Base-by-base conservation (phyloP, 2,329 filamentous ascomycete genomes). In the Fusarium sp. region DNA sequence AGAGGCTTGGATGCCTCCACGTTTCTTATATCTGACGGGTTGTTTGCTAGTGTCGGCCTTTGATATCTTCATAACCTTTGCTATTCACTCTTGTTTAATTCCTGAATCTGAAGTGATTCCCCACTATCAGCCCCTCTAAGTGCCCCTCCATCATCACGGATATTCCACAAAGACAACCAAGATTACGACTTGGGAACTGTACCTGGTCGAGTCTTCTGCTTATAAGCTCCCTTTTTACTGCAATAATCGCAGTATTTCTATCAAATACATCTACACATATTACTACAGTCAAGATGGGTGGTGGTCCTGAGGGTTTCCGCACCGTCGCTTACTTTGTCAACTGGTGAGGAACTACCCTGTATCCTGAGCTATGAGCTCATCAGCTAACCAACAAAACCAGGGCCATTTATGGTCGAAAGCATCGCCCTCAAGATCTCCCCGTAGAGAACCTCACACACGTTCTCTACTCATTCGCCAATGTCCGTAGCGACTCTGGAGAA, bases 381-480 rank as follows among this genome's bases (percentile, higher is more conserved):
- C 42, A 33, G 37, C 46, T 56, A 49, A 46, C 9, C 13, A 47
- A 31, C 13, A 47, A 31, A 33, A 25, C 20, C 53, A 83, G 84
- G 93, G 92, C 92, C 67, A 95, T 97, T 71, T 97, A 97, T 78
- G 93, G 84, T 37, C 89, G 94, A 55, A 91, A 95, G 73, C 91
- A 96, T 76, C 86, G 89, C n/a, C 94, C 94, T 0, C 91, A 96
- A 75, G 89, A 97, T 75, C 85, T 98, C 8, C 92, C 92, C 1
- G 88, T 85, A 5, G 87, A 94, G 54, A 91, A 92, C 56, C 86
- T 97, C 40, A 98, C 94, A 0, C 95, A 98, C 75, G 80, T 98
- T 6, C 87, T 97, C 17, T 97, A 97, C 70, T 84, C 94, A 17
- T 98, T 98, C 80, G 95, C 93, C 75, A 96, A 97, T 76, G 87